These are phyloP conservation scores for Cyclotella baltica DNA, from an alignment of 108 stramenopile species.

Conservation along the genomic window DNA sequence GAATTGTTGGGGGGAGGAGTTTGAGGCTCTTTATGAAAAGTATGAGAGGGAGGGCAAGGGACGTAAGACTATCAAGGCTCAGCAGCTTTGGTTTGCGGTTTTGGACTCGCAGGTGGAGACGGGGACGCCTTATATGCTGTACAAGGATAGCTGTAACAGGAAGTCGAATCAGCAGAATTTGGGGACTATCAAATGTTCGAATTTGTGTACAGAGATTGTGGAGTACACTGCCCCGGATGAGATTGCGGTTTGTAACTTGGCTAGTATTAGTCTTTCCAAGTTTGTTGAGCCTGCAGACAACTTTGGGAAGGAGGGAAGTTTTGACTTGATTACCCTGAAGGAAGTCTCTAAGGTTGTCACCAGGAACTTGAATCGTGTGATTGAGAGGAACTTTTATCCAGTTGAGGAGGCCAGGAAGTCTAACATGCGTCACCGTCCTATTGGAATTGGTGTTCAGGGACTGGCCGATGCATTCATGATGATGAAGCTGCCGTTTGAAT, in stretches of 20 bases:
- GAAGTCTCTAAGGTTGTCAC: slow-evolving; percentile 95
- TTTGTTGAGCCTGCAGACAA: slow-evolving; percentile 79
- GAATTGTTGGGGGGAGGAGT: slow-evolving; percentile 91
- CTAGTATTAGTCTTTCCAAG: slow-evolving; percentile 95
- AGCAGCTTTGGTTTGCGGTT: slow-evolving; percentile 98
- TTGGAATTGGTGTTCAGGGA: slow-evolving; percentile 99
- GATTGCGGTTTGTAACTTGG: slow-evolving; percentile 99
- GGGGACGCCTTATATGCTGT: slow-evolving; percentile 99
- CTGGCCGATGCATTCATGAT: slow-evolving; percentile 97
- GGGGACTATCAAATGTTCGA: slow-evolving; percentile 98
- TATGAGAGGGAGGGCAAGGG: slow-evolving; percentile 96
- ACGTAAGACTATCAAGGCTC: slow-evolving; percentile 93
- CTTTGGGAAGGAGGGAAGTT: slow-evolving; percentile 55
- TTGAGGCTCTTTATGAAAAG: slow-evolving; percentile 92
- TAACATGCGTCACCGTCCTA: slow-evolving; percentile 98
- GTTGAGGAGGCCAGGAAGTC: slow-evolving; percentile 83
- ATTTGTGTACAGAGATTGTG: slow-evolving; percentile 98
- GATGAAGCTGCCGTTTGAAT: slow-evolving; percentile 96
- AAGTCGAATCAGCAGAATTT: slow-evolving; percentile 99
- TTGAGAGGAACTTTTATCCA: slow-evolving; percentile 99
- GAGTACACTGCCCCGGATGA: slow-evolving; percentile 99
- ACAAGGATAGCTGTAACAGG: slow-evolving; percentile 98
- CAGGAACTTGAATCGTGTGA: slow-evolving; percentile 96
- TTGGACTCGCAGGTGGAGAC: slow-evolving; percentile 99
- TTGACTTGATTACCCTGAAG: slow-evolving; percentile 90